These are phyloP conservation scores for Heracleum sosnowskyi DNA, from an alignment of 129 eudicot species.

Conservation along the genomic window DNA sequence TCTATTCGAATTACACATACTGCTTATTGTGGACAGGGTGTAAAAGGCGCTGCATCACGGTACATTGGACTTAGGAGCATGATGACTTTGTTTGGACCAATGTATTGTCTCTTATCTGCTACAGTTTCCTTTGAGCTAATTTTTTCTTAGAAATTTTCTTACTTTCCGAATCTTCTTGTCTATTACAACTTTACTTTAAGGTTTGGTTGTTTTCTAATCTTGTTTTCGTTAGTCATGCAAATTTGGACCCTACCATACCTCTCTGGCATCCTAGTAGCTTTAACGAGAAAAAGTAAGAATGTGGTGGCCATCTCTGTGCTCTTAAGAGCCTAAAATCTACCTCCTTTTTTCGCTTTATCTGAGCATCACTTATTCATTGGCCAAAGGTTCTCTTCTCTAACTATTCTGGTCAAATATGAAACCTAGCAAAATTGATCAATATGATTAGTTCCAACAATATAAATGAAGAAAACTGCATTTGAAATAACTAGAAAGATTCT, in stretches of 20 bases:
- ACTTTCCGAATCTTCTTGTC: not conserved
- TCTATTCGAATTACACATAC: not conserved
- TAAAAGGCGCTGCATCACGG: conserved; percentile 72
- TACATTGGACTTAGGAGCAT: conserved; percentile 80
- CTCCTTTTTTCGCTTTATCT: not conserved
- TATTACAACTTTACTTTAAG: not conserved
- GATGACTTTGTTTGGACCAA: conserved; percentile 68
- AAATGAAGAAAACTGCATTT: not conserved
- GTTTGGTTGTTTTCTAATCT: not conserved
- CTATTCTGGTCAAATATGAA: not conserved
- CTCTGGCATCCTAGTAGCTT: not conserved
- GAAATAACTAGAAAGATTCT: not conserved
- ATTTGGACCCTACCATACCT: not conserved
- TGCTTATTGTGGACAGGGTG: conserved; percentile 44
- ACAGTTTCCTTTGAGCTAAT: not conserved
- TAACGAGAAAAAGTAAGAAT: not conserved
- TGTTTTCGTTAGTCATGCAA: not conserved
- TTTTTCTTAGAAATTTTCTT: not conserved
- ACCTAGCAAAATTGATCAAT: not conserved
- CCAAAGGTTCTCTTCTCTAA: not conserved
- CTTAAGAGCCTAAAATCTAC: not conserved
- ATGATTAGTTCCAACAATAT: not conserved
- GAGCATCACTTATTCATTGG: not conserved
- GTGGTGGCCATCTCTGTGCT: not conserved
- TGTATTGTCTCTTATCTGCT: conserved; percentile 39